Conservation (phyloP, 1,139 yeast species). For the Geotrichum citri-aurantii region DNA sequence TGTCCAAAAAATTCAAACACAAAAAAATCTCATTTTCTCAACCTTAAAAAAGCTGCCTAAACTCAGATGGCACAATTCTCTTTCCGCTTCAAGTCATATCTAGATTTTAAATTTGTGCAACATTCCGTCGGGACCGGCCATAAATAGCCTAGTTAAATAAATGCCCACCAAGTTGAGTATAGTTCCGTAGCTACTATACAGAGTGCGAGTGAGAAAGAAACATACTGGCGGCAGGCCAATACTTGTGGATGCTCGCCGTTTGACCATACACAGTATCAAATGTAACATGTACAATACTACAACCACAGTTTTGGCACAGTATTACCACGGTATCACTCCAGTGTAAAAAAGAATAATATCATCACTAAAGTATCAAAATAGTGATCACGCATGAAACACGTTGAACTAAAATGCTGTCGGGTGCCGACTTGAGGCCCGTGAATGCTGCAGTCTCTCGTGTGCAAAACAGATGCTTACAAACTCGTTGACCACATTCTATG, state of each 20-base stretch:
- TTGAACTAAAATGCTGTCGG: neutral
- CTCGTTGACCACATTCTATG: neutral
- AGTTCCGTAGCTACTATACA: neutral
- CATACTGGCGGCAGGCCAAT: neutral
- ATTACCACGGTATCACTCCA: neutral
- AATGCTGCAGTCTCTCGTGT: neutral
- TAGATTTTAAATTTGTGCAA: too few relatives aligned
- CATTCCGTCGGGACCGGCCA: too few relatives aligned
- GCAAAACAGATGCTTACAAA: neutral
- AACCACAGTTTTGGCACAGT: too few relatives aligned
- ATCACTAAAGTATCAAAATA: too few relatives aligned
- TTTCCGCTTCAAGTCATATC: too few relatives aligned
- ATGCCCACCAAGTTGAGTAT: neutral
- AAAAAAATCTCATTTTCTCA: neutral
- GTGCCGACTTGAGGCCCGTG: neutral
- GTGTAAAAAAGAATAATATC: too few relatives aligned
- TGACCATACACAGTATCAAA: neutral
- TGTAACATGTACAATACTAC: neutral
- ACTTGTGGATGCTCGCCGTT: neutral
- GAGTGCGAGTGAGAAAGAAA: neutral
- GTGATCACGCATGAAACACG: neutral
- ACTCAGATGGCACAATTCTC: neutral
- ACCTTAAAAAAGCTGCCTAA: neutral
- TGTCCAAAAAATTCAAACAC: neutral
- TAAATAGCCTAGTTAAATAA: neutral